phyloP scores from a whole-genome alignment of 208 protist genomes.

The Porcisia hertigi region DNA sequence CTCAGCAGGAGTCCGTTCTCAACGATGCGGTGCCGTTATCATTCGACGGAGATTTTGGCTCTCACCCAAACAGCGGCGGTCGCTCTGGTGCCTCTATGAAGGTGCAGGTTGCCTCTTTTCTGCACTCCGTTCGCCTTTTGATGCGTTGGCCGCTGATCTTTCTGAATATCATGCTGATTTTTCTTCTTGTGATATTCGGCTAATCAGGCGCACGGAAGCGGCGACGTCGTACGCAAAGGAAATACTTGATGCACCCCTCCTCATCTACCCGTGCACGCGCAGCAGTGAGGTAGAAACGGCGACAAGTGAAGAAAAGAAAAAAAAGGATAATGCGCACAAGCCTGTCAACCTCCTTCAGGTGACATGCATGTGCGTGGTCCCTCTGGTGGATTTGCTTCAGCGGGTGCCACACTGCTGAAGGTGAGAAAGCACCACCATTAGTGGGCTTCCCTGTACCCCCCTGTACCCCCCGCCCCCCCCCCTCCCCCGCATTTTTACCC shows the following conservation, averaged over 20 bases:
- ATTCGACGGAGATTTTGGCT: slow-evolving; percentile 21
- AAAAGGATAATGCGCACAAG: too few species aligned
- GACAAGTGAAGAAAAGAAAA: too few species aligned
- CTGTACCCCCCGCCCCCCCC: too few species aligned
- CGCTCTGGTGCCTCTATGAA: slow-evolving; percentile 25
- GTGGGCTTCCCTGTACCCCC: too few species aligned
- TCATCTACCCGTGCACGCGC: not conserved
- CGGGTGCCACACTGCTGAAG: too few species aligned
- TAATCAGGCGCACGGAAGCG: slow-evolving; percentile 21
- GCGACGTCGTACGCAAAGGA: not conserved
- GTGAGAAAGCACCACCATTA: too few species aligned
- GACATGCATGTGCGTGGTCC: too few species aligned
- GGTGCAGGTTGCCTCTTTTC: slow-evolving; percentile 52
- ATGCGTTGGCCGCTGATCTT: slow-evolving; percentile 85
- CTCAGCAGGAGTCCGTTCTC: slow-evolving; percentile 21
- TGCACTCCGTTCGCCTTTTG: slow-evolving; percentile 77
- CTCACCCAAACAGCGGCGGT: slow-evolving; percentile 1
- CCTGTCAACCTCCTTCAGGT: too few species aligned
- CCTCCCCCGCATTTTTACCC: too few species aligned
- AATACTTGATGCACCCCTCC: not conserved
- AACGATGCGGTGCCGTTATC: slow-evolving; percentile 19
- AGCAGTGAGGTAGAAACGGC: too few species aligned
- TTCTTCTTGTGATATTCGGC: slow-evolving; percentile 69
- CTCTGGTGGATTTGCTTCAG: too few species aligned
- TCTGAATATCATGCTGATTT: slow-evolving; percentile 65